These are phyloP conservation scores for Alternaria panax DNA, from an alignment of 2,329 filamentous ascomycete species.

Conservation along the genomic window DNA sequence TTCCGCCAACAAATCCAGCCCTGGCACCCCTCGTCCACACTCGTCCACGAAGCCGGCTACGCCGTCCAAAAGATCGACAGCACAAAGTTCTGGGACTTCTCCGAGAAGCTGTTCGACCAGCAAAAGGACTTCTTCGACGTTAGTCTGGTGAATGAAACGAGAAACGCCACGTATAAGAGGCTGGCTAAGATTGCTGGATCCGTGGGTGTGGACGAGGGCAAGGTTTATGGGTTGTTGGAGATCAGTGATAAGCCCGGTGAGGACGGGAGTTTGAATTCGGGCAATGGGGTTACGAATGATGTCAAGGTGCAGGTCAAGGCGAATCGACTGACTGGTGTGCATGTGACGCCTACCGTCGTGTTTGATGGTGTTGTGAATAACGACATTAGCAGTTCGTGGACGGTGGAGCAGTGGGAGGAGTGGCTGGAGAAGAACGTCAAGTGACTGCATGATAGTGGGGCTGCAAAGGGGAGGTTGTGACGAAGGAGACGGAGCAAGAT, in stretches of 20 bases:
- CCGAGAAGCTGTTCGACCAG: conserved; percentile 69
- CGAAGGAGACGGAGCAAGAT: background rate
- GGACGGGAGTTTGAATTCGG: conserved; percentile 75
- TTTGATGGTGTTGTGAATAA: conserved; percentile 85
- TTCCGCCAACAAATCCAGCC: conserved; percentile 93
- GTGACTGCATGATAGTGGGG: conserved; percentile 48
- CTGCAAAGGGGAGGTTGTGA: background rate
- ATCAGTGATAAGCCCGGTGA: conserved; percentile 71
- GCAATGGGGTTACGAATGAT: conserved; percentile 84
- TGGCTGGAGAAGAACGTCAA: conserved; percentile 74
- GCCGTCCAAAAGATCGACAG: conserved; percentile 78
- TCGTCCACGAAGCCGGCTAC: conserved; percentile 79
- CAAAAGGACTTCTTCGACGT: conserved; percentile 86
- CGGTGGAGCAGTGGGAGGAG: conserved; percentile 80
- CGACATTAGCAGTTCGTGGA: conserved; percentile 81
- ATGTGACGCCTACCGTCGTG: conserved; percentile 89
- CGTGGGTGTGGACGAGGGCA: conserved; percentile 74
- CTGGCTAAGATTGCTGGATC: conserved; percentile 75
- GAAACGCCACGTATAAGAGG: conserved; percentile 83
- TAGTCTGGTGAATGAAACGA: conserved; percentile 79
- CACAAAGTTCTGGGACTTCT: conserved; percentile 81
- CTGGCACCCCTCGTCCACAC: conserved; percentile 82
- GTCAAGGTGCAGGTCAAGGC: conserved; percentile 85
- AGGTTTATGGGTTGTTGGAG: conserved; percentile 72
- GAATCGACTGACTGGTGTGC: conserved; percentile 78